Percentiles rank a stretch among this genome's conserved stretches.
phyloP scores from a whole-genome alignment of 208 protist species.

The Trypanosoma rangeli region DNA sequence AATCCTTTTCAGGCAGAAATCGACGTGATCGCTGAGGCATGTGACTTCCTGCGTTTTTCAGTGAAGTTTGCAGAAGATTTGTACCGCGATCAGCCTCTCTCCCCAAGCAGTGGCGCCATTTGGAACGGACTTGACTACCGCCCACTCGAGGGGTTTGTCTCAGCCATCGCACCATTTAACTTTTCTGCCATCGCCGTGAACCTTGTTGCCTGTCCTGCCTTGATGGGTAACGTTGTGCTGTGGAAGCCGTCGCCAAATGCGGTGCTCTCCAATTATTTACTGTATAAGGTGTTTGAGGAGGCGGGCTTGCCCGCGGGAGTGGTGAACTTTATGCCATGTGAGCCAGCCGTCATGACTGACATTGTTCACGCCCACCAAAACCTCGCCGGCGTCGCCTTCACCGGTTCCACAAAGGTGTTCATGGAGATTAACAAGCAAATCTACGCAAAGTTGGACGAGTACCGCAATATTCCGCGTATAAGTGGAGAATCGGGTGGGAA shows the following conservation, averaged over 20 bases:
- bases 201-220: conserved; percentile 92
- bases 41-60: conserved; percentile 97
- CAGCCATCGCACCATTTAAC: conserved; percentile 97
- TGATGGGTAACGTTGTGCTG: conserved; percentile 97
- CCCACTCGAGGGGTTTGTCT: conserved; percentile 96
- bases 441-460: conserved; percentile 87
- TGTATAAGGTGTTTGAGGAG: conserved; percentile 94
- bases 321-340: conserved; percentile 94
- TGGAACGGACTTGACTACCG: conserved; percentile 97
- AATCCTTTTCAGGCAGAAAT: conserved; percentile 98
- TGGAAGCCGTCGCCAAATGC: conserved; percentile 96
- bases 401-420: conserved; percentile 94
- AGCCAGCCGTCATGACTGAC: conserved; percentile 68
- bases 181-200: conserved; percentile 98
- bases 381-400: conserved; percentile 96
- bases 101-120: conserved; percentile 55
- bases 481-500: conserved; percentile 97
- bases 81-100: conserved; percentile 87
- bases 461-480: conserved; percentile 94
- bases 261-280: conserved; percentile 92
- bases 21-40: conserved; percentile 93
- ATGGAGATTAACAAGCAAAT: conserved; percentile 92
- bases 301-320: conserved; percentile 96
- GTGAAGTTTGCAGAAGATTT: conserved; percentile 94
- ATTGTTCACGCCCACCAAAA: conserved; percentile 74